These are phyloP conservation scores for Cordia subcordata DNA, from an alignment of 257 asterid species.

Conservation along the genomic window DNA sequence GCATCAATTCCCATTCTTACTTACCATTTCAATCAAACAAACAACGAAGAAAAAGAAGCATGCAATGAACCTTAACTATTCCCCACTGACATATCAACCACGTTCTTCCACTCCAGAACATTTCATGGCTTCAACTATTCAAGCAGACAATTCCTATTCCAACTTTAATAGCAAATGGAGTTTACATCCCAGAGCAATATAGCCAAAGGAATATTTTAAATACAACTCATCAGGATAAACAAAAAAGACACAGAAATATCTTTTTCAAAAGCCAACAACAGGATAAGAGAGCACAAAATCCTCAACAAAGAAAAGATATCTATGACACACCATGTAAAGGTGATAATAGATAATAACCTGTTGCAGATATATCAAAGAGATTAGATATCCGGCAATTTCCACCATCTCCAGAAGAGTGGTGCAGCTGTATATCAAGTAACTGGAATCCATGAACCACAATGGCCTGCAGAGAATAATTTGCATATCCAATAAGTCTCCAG, in stretches of 20 bases:
- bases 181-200: too few relatives aligned
- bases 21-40: too few relatives aligned
- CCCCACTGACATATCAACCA: too few relatives aligned
- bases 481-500: constrained; percentile 11
- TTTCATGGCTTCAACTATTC: too few relatives aligned
- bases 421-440: constrained; percentile 84
- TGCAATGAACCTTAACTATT: too few relatives aligned
- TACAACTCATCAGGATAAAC: too few relatives aligned
- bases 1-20: too few relatives aligned
- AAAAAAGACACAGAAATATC: not conserved
- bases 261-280: not conserved
- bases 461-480: constrained; percentile 49
- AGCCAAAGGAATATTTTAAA: too few relatives aligned
- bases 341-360: constrained; percentile 40
- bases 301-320: not conserved
- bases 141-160: too few relatives aligned
- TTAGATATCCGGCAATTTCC: constrained; percentile 59
- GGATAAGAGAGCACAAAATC: not conserved
- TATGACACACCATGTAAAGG: not conserved
- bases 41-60: too few relatives aligned
- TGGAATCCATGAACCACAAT: constrained; percentile 94
- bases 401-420: constrained; percentile 61
- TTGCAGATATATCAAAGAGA: constrained; percentile 61
- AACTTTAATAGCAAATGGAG: too few relatives aligned
- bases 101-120: too few relatives aligned